Percentiles rank a stretch among this genome's conserved stretches.
Conservation (phyloP, 2,329 filamentous ascomycete genomes). For the Verticillium nonalfalfae region DNA sequence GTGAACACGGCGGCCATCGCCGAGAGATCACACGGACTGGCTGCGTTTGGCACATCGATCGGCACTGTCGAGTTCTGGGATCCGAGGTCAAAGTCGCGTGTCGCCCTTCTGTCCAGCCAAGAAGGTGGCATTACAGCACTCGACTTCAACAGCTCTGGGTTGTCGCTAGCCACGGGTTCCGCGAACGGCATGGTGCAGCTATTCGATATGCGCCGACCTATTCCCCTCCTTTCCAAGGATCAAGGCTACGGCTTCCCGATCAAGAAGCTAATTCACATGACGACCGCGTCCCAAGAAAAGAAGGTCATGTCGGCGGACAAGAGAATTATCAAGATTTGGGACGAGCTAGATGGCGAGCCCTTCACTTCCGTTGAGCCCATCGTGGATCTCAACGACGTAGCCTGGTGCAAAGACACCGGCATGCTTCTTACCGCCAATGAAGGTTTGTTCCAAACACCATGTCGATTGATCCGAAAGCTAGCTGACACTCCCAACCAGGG, state of each 20-base stretch:
- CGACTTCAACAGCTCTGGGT: conserved; percentile 75
- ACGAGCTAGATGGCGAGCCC: conserved; percentile 71
- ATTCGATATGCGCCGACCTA: conserved; percentile 85
- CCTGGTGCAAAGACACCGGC: conserved; percentile 84
- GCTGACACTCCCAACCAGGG: conserved; percentile 23
- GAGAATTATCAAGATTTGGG: conserved; percentile 96
- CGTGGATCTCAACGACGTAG: conserved; percentile 91
- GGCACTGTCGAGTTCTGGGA: conserved; percentile 99
- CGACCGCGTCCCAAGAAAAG: conserved; percentile 67
- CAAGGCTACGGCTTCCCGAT: conserved; percentile 94
- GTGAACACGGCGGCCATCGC: conserved; percentile 86
- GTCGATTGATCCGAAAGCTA: neutral
- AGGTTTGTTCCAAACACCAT: conserved; percentile 25
- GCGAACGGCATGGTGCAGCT: conserved; percentile 82
- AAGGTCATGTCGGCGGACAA: conserved; percentile 93
- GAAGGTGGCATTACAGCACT: conserved; percentile 78
- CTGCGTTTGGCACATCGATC: conserved; percentile 88
- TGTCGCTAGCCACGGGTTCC: conserved; percentile 82
- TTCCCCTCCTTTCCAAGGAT: conserved; percentile 83
- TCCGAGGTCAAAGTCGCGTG: conserved; percentile 71
- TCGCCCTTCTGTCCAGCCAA: conserved; percentile 66
- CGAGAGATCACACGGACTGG: conserved; percentile 80
- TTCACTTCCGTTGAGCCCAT: conserved; percentile 96
- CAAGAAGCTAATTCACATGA: conserved; percentile 71
- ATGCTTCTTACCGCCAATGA: conserved; percentile 98